Conservation (phyloP, 768 basidiomycete genomes). For the Coprinopsis marcescibilis region DNA sequence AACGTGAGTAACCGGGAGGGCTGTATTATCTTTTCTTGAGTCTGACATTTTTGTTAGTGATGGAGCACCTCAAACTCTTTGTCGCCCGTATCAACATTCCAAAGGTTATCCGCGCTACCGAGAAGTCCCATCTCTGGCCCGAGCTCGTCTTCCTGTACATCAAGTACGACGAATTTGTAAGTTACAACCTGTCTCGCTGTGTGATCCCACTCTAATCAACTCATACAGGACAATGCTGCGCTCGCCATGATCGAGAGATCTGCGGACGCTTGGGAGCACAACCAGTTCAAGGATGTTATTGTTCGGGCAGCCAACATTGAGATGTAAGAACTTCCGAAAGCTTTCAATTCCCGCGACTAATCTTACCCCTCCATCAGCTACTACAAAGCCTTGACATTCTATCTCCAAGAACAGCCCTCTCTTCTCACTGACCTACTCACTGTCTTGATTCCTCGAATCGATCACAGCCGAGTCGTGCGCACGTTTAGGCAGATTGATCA, state of each 20-base stretch:
- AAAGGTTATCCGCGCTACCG: conserved; percentile 95
- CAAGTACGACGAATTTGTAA: conserved; percentile 92
- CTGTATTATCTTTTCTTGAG: not conserved
- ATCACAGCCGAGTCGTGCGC: conserved; percentile 91
- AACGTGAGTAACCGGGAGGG: conserved; percentile 64
- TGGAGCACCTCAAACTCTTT: conserved; percentile 98
- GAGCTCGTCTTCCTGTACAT: conserved; percentile 98
- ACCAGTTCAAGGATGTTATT: conserved; percentile 98
- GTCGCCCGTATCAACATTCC: conserved; percentile 97
- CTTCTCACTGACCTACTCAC: conserved; percentile 90
- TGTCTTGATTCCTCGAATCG: conserved; percentile 89
- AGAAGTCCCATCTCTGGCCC: conserved; percentile 96
- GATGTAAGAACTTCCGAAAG: conserved; percentile 50
- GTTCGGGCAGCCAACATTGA: conserved; percentile 97
- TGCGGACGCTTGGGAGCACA: conserved; percentile 98
- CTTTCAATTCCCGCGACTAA: not conserved
- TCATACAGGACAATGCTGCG: conserved; percentile 82
- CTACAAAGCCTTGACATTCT: conserved; percentile 93
- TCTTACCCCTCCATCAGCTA: conserved; percentile 46
- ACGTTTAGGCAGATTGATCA: conserved; percentile 96
- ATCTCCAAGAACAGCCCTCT: conserved; percentile 89
- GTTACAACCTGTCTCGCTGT: conserved; percentile 20
- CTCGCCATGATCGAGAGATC: conserved; percentile 98
- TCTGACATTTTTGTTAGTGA: conserved; percentile 47
- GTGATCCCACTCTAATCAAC: not conserved